Conservation (phyloP, 2,329 filamentous ascomycete species). For the Zymoseptoria passerinii region DNA sequence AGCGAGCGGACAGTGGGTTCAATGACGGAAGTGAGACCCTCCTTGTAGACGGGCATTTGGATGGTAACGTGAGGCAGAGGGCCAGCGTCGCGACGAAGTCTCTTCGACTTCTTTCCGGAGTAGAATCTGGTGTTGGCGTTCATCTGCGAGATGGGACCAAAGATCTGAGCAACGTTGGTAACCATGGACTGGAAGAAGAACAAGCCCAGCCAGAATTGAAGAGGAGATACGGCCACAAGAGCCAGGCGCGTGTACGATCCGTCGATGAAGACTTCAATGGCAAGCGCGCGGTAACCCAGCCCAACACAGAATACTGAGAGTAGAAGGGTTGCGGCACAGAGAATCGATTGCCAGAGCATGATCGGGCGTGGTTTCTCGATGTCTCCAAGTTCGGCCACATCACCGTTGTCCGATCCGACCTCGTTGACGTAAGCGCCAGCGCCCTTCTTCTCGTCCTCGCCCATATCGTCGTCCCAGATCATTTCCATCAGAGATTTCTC, state of each 20-base stretch:
- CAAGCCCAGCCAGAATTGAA: conserved; percentile 52
- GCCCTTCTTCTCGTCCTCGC: conserved; percentile 38
- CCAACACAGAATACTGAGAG: conserved; percentile 49
- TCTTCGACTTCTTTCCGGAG: conserved; percentile 35
- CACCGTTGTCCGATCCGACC: conserved; percentile 23
- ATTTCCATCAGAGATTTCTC: conserved; percentile 49
- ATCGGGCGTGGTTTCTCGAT: conserved; percentile 40
- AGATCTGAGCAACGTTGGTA: conserved; percentile 34
- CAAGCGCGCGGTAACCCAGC: conserved; percentile 48
- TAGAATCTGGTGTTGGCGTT: conserved; percentile 40
- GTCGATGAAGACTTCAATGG: conserved; percentile 48
- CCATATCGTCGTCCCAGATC: conserved; percentile 46
- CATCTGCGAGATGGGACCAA: conserved; percentile 39
- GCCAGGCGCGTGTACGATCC: conserved; percentile 46
- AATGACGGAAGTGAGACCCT: conserved; percentile 33
- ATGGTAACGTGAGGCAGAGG: conserved; percentile 49
- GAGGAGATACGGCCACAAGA: conserved; percentile 44
- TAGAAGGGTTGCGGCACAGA: conserved; percentile 46
- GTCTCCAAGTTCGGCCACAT: conserved; percentile 32
- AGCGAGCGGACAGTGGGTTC: conserved; percentile 32
- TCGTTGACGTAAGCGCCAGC: conserved; percentile 30
- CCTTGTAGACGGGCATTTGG: conserved; percentile 37
- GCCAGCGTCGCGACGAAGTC: conserved; percentile 29
- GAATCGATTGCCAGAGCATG: conserved; percentile 48
- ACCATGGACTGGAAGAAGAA: conserved; percentile 43